Conservation (phyloP, 108 stramenopile species). For the Skeletonema grethae region DNA sequence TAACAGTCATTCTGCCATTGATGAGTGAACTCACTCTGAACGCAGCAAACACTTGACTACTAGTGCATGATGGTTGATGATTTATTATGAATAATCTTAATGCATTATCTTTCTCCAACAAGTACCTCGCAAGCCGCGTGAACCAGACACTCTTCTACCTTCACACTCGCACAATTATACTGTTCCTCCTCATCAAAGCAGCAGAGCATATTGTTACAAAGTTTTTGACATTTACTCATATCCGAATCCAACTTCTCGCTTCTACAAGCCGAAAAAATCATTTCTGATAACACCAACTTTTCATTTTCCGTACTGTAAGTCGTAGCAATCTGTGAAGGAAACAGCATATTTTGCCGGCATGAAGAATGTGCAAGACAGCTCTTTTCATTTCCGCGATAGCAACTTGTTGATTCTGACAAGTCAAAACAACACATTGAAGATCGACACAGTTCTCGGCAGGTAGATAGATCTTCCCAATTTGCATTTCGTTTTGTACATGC, state of each 20-base stretch:
- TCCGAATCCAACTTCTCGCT: background rate
- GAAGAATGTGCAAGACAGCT: background rate
- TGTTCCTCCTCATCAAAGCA: slow-evolving; percentile 1
- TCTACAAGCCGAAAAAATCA: background rate
- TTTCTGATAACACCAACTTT: background rate
- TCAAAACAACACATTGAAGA: background rate
- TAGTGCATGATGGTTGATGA: background rate
- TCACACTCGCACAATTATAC: background rate
- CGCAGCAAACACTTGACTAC: background rate
- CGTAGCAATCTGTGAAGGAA: background rate
- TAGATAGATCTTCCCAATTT: background rate
- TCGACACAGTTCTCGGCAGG: background rate
- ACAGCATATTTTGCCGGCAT: background rate
- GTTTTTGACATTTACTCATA: background rate
- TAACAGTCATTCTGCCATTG: background rate
- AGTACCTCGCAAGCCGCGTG: background rate
- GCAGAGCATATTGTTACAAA: background rate
- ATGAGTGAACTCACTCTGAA: background rate
- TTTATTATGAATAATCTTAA: too few species aligned
- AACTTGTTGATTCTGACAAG: background rate
- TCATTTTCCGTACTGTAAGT: background rate
- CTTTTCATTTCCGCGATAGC: background rate
- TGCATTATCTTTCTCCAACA: background rate
- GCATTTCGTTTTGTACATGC: background rate
- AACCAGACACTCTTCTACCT: background rate